Evolutionary conservation across 768 basidiomycete species (phyloP), one percentile per base, ranked within the genome.

Genomic region (Suillus subluteus): DNA sequence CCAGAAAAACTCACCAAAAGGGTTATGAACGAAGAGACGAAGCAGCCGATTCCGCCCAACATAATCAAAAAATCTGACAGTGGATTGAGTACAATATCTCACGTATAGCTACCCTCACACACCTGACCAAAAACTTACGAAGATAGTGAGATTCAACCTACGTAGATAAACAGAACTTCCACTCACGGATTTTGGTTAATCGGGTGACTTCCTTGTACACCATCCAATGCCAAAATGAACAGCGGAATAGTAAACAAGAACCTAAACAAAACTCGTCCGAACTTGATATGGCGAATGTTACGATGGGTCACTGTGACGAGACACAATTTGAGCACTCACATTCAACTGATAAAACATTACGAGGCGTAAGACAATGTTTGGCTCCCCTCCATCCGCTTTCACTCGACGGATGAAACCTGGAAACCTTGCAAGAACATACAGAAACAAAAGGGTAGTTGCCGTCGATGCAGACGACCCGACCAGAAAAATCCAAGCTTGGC

Each of bases 21-120:
- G 4, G 93, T 95, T 30, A 94, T 91, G 21, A 87, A 87, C 32
- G 92, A 92, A 4, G 92, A 94, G 26, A 92, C 82, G 72, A 94
- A 88, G 70, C 89, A 89, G 16, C 92, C 92, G 38, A 94, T 83
- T 21, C 84, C 91, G 26, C 87, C 88, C 63, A 89, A 70, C 86
- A 92, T 88, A 56, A 89, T 76, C 12, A 94, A 80, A 65, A 92
- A 85, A 75, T 95, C 93, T 86, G 61, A 43, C 16, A 37, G 13
- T 9, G n/a, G 35, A 26, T 54, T 66, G 69, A 66, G 26, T 58
- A 61, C 26, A 61, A 30, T 23, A 13, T 23, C 58, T 12, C n/a
- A 43, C 41, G 40, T 32, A 55, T 18, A 62, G 58, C 3, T 38
- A n/a, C 9, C 43, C 18, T 12, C 13, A 73, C 81, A 66, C 79